Percentiles rank a stretch among this genome's conserved stretches.
phyloP scores from a whole-genome alignment of 148 eudicot species.

The Polygonum aviculare region DNA sequence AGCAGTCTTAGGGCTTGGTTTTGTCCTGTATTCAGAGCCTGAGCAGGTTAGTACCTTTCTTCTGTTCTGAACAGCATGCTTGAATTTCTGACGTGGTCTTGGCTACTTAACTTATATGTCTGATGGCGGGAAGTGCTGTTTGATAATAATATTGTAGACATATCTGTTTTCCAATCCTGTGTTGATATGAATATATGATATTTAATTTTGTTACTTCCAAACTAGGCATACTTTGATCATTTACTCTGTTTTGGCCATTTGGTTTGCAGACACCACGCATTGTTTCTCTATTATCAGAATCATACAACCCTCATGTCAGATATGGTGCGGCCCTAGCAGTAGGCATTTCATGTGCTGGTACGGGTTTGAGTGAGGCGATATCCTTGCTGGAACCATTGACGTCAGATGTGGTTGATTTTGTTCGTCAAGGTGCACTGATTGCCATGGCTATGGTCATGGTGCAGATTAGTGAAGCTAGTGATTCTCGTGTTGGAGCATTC shows the following conservation, averaged over 20 bases:
- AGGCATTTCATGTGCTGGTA: slow-evolving; percentile 97
- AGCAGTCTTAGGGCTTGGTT: slow-evolving; percentile 95
- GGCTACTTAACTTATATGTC: neutral
- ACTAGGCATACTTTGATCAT: neutral
- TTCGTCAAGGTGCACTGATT: slow-evolving; percentile 94
- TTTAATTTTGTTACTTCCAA: neutral
- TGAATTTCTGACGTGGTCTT: neutral
- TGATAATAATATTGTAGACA: neutral
- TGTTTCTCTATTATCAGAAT: slow-evolving; percentile 82
- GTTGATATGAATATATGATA: neutral
- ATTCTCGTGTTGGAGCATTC: slow-evolving; percentile 96
- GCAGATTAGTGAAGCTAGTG: slow-evolving; percentile 90
- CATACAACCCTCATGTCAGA: slow-evolving; percentile 96
- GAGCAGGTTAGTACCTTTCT: slow-evolving; percentile 65
- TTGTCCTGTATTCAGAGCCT: slow-evolving; percentile 86
- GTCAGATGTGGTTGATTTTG: slow-evolving; percentile 96
- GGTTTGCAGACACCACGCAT: slow-evolving; percentile 75
- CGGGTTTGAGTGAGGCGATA: slow-evolving; percentile 94
- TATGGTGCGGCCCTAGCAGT: slow-evolving; percentile 98
- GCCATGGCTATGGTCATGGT: slow-evolving; percentile 99
- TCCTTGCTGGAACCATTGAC: slow-evolving; percentile 95
- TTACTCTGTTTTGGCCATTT: neutral
- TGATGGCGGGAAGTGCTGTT: neutral
- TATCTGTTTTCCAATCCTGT: neutral
- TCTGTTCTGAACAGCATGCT: neutral